Percentiles rank a stretch among this genome's conserved stretches.
Conservation (phyloP, 164 flowering plant species). For the Macadamia integrifolia region DNA sequence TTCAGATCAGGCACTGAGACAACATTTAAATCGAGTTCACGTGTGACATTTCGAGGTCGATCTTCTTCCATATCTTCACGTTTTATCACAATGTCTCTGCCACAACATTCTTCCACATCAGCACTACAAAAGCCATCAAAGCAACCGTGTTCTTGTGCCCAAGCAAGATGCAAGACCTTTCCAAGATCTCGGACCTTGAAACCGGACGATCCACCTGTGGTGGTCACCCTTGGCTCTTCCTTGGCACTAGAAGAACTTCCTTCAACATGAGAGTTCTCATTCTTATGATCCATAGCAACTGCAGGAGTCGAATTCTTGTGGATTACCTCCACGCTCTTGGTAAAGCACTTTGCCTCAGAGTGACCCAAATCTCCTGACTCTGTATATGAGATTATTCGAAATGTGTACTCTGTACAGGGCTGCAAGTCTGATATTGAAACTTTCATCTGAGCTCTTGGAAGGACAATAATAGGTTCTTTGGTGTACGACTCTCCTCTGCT, state of each 20-base stretch:
- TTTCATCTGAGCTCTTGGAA: slow-evolving; percentile 67
- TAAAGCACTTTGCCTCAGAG: slow-evolving; percentile 86
- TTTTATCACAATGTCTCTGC: slow-evolving; percentile 21
- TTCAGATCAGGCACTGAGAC: slow-evolving; percentile 90
- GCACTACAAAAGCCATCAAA: slow-evolving; percentile 42
- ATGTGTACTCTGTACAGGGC: slow-evolving; percentile 90
- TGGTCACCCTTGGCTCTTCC: slow-evolving; percentile 21
- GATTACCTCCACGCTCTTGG: slow-evolving; percentile 80
- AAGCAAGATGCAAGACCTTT: slow-evolving; percentile 55
- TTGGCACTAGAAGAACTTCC: slow-evolving; percentile 37
- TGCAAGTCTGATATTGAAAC: slow-evolving; percentile 67
- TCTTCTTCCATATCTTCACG: slow-evolving; percentile 36
- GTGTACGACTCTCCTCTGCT: slow-evolving; percentile 46
- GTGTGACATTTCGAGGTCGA: slow-evolving; percentile 35
- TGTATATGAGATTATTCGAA: slow-evolving; percentile 70
- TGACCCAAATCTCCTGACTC: slow-evolving; percentile 87
- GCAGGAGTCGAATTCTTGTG: slow-evolving; percentile 35
- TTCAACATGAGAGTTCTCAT: slow-evolving; percentile 26
- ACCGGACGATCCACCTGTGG: slow-evolving; percentile 39
- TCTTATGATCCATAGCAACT: slow-evolving; percentile 20
- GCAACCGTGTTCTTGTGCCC: slow-evolving; percentile 62
- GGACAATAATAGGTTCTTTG: slow-evolving; percentile 54
- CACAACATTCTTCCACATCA: slow-evolving; percentile 41
- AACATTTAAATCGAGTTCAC: slow-evolving; percentile 77
- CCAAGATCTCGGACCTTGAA: slow-evolving; percentile 89